Conservation (phyloP, 2,329 filamentous ascomycete species). For the Penicillium sp. region DNA sequence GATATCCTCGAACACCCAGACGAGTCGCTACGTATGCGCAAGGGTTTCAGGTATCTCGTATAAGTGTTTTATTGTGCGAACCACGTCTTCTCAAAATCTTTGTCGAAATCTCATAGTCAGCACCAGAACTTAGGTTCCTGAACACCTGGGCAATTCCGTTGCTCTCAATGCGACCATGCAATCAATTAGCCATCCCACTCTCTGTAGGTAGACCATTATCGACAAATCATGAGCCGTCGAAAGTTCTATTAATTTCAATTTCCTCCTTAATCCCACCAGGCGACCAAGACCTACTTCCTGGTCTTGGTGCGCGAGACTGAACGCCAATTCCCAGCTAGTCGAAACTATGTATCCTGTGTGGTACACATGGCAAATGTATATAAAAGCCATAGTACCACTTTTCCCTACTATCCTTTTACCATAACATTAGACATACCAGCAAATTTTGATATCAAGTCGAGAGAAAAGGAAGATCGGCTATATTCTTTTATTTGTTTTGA, state of each 20-base stretch:
- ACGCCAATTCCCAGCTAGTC: too few relatives aligned
- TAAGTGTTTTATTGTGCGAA: slow-evolving; percentile 1
- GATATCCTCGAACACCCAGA: slow-evolving; percentile 17
- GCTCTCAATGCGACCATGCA: not conserved
- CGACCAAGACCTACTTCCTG: too few relatives aligned
- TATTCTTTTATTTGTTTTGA: not conserved
- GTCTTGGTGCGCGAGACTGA: too few relatives aligned
- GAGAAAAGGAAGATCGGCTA: not conserved
- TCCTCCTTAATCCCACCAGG: too few relatives aligned
- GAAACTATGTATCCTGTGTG: too few relatives aligned
- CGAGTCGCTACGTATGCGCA: slow-evolving; percentile 26
- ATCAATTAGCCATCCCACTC: not conserved
- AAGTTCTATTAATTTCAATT: too few relatives aligned
- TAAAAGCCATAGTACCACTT: too few relatives aligned
- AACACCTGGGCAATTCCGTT: not conserved
- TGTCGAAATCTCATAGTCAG: not conserved
- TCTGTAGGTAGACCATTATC: too few relatives aligned
- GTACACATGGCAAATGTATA: too few relatives aligned
- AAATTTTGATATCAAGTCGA: not conserved
- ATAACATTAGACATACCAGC: not conserved
- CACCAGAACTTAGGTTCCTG: not conserved
- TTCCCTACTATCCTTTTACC: not conserved
- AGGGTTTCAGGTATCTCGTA: slow-evolving; percentile 29
- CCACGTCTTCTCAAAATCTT: not conserved
- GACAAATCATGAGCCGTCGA: too few relatives aligned